Evolutionary conservation across 2,329 filamentous ascomycete species (phyloP), one percentile per base, ranked within the genome.

Genomic region (Dactylellina cionopaga): DNA sequence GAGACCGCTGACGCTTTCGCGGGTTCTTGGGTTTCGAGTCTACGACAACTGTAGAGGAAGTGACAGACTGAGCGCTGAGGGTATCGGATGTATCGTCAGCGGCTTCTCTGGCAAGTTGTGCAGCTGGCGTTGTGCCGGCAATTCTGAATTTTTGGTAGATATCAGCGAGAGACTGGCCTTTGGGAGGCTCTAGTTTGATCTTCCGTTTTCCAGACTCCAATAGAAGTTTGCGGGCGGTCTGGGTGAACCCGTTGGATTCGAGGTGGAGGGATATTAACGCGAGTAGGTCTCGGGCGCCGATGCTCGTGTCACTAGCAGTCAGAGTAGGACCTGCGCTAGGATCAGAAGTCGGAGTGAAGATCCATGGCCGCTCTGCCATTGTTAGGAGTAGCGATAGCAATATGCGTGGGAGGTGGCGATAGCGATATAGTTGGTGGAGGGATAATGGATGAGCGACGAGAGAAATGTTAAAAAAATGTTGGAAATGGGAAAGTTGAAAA

Each of bases 61-160:
- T 44, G 19, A 25, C 44, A 15, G 59, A 73, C n/a, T 71, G 43
- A 4, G 58, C 66, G 56, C 60, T 63, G 15, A 73, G 52, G 22
- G 68, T 73, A 62, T 73, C 68, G 44, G 68, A 73, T 41, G 68
- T 73, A 62, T 73, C 68, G 29, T 73, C 68, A 15, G 59, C 59
- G 10, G 66, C 66, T 44, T 71, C 66, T 46, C 66, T 63, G n/a
- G 43, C 66, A 13, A 71, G 66, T 25, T 71, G 66, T n/a, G 66
- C 66, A 1, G 56, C 44, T 11, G 66, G 66, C 1, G 66, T 58
- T 7, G 66, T 63, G 17, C 37, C 35, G 13, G 66, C 56, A 10
- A 35, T 27, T 39, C 41, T 58, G 31, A 64, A 71, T 35, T 37
- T 49, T 44, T 64, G 66, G 44, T 71, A 73, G 52, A 65, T 60